phyloP scores from a whole-genome alignment of 1,139 yeast species.

The Blastobotrys serpentis region DNA sequence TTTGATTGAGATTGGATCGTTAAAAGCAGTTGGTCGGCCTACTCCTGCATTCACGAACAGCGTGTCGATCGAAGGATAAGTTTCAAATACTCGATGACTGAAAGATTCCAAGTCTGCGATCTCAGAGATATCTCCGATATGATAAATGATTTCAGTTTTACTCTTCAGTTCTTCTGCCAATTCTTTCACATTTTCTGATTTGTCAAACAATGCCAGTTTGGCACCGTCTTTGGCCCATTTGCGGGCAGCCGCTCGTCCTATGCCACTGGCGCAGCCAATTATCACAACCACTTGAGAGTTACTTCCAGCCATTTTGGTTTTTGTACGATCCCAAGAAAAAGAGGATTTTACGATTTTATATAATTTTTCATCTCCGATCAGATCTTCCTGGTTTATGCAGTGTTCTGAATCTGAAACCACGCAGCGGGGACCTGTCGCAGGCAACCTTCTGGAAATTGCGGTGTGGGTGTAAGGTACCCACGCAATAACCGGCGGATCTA shows the following conservation, averaged over 20 bases:
- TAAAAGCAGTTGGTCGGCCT: slow-evolving; percentile 20
- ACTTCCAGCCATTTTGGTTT: background rate
- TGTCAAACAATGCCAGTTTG: slow-evolving; percentile 32
- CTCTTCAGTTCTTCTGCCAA: slow-evolving; percentile 23
- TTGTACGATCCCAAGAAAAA: background rate
- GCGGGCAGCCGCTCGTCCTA: slow-evolving; percentile 34
- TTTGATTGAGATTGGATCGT: slow-evolving; percentile 24
- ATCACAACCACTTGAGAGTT: slow-evolving; percentile 22
- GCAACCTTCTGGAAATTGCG: no score
- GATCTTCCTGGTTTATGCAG: background rate
- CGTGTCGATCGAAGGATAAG: slow-evolving; percentile 23
- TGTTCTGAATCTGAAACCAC: background rate
- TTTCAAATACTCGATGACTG: slow-evolving; percentile 23
- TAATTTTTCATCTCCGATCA: background rate
- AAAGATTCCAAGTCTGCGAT: slow-evolving; percentile 25
- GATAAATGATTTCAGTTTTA: slow-evolving; percentile 18
- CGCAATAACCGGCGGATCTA: no score
- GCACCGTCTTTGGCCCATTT: slow-evolving; percentile 32
- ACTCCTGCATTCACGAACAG: slow-evolving; percentile 33
- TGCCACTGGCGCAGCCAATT: slow-evolving; percentile 34
- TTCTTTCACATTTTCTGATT: slow-evolving; percentile 21
- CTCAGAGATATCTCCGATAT: slow-evolving; percentile 28
- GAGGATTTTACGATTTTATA: background rate
- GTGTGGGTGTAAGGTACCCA: no score
- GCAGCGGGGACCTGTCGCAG: no score